These are phyloP conservation scores for Hymenoscyphus scutula DNA, from an alignment of 2,329 filamentous ascomycete genomes.

Conservation along the genomic window DNA sequence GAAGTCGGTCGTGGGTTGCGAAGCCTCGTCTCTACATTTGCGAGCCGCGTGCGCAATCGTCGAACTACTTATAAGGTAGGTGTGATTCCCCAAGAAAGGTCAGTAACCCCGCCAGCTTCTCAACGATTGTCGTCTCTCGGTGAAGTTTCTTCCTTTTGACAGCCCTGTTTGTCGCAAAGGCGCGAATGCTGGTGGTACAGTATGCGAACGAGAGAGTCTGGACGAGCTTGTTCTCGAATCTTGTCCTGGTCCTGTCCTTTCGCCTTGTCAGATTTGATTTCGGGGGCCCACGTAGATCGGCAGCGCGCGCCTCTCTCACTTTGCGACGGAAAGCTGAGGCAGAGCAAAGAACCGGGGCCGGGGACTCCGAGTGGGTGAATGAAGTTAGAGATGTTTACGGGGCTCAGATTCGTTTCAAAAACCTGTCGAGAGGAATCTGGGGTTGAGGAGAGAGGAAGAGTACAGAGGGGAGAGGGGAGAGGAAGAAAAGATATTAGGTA, in stretches of 20 bases:
- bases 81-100: background rate
- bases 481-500: background rate
- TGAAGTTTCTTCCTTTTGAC: background rate
- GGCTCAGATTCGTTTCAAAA: background rate
- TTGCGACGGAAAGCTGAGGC: background rate
- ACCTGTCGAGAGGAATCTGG: background rate
- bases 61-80: too few relatives aligned
- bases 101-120: background rate
- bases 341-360: background rate
- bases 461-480: background rate
- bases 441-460: background rate
- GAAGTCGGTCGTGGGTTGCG: background rate
- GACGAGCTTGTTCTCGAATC: background rate
- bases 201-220: background rate
- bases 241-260: constrained; percentile 1
- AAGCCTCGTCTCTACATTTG: constrained; percentile 5
- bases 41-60: background rate
- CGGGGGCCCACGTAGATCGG: constrained; percentile 1
- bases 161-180: background rate
- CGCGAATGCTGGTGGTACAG: background rate
- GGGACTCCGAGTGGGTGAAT: background rate
- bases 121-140: background rate
- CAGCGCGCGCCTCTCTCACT: background rate
- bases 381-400: background rate
- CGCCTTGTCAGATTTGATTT: background rate